These are phyloP conservation scores for Sporisorium scitamineum DNA, from an alignment of 1,284 basidiomycete genomes.

Conservation along the genomic window DNA sequence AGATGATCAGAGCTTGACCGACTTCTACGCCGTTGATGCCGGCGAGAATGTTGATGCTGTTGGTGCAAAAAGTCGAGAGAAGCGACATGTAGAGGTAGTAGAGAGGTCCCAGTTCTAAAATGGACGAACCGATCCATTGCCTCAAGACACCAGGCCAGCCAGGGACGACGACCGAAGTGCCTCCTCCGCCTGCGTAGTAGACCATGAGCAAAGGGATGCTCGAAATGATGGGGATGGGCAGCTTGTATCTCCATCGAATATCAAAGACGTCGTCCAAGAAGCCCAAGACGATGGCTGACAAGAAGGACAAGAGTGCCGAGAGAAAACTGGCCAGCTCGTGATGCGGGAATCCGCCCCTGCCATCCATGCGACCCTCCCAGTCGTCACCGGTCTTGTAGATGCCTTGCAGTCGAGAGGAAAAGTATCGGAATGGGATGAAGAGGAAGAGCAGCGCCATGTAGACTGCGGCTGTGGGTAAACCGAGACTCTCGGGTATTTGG, in stretches of 20 bases:
- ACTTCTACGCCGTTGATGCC: conserved; percentile 95
- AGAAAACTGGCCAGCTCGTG: conserved; percentile 92
- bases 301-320: conserved; percentile 87
- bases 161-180: conserved; percentile 94
- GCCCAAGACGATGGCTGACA: conserved; percentile 92
- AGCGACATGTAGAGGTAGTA: conserved; percentile 98
- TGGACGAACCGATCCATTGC: conserved; percentile 73
- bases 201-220: conserved; percentile 94
- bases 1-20: conserved; percentile 91
- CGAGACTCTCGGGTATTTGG: conserved; percentile 88
- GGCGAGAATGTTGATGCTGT: conserved; percentile 98
- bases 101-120: conserved; percentile 92
- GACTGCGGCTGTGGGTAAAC: conserved; percentile 87
- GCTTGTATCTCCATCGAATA: conserved; percentile 97
- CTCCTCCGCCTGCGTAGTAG: conserved; percentile 92
- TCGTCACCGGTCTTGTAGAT: conserved; percentile 32
- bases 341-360: conserved; percentile 80
- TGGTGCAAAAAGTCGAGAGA: conserved; percentile 95
- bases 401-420: conserved; percentile 33
- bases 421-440: conserved; percentile 68
- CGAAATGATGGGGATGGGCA: conserved; percentile 93
- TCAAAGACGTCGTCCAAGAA: conserved; percentile 98
- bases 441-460: conserved; percentile 81
- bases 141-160: conserved; percentile 68
- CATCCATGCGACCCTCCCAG: conserved; percentile 57